These are phyloP conservation scores for Dactylorhiza incarnata DNA, from an alignment of 106 monocot species.

Conservation along the genomic window DNA sequence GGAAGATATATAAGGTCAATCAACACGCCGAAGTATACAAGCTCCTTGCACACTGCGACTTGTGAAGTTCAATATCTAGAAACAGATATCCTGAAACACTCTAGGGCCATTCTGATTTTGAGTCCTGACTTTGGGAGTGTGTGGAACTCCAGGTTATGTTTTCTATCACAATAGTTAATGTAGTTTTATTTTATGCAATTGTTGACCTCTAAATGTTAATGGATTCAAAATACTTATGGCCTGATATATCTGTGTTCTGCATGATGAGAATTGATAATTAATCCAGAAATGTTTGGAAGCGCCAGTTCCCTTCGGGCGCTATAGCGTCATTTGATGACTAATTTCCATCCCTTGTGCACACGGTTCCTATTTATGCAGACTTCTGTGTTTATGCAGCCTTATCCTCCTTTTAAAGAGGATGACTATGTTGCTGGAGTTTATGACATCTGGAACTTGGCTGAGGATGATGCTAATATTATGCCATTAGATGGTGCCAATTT, in stretches of 20 bases:
- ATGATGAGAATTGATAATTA: background rate
- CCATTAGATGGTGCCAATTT: background rate
- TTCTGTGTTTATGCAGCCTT: background rate
- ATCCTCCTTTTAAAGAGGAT: background rate
- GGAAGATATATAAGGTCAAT: constrained; percentile 26
- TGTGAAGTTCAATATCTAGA: constrained; percentile 10
- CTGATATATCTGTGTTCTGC: background rate
- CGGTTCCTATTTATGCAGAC: background rate
- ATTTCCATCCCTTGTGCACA: background rate
- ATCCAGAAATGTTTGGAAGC: background rate
- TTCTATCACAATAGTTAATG: background rate
- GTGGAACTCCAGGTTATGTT: constrained; percentile 72
- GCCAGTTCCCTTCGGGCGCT: background rate
- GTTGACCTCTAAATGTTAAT: background rate
- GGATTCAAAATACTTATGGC: background rate
- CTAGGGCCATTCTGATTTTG: constrained; percentile 44
- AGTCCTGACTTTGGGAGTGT: constrained; percentile 45
- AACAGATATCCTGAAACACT: constrained; percentile 51
- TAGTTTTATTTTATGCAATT: background rate
- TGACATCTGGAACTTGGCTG: background rate
- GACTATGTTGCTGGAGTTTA: background rate
- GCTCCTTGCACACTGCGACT: constrained; percentile 6
- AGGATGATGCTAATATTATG: background rate
- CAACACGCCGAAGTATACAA: background rate
- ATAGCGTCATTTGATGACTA: background rate